Conservation (phyloP, 2,329 filamentous ascomycete genomes). For the Hymenoscyphus albidus region DNA sequence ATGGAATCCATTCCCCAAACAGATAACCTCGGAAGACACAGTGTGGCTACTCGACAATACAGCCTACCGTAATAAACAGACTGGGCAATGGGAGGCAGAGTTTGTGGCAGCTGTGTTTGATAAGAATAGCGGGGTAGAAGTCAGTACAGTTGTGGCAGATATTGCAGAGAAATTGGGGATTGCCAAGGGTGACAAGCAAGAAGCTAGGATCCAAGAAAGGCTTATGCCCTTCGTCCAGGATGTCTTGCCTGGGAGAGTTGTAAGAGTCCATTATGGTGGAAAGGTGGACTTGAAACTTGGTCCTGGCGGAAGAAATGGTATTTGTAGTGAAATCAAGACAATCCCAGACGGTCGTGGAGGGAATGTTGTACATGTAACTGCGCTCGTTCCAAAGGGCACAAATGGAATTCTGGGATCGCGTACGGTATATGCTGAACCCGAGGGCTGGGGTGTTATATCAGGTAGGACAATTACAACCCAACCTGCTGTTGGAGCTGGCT, state of each 20-base stretch:
- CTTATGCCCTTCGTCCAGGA: slow-evolving; percentile 76
- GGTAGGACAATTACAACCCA: slow-evolving; percentile 41
- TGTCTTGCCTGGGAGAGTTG: slow-evolving; percentile 64
- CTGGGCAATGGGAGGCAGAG: slow-evolving; percentile 69
- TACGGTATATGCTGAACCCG: slow-evolving; percentile 69
- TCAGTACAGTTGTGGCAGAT: slow-evolving; percentile 65
- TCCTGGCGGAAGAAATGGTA: slow-evolving; percentile 67
- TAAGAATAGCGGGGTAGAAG: slow-evolving; percentile 61
- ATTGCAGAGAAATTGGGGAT: slow-evolving; percentile 68
- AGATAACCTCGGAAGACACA: slow-evolving; percentile 58
- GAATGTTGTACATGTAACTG: slow-evolving; percentile 43
- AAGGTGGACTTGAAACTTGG: slow-evolving; percentile 52
- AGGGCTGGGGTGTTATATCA: slow-evolving; percentile 82
- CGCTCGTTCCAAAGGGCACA: slow-evolving; percentile 48
- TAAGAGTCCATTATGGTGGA: slow-evolving; percentile 58
- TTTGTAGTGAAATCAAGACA: slow-evolving; percentile 60
- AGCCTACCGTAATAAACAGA: slow-evolving; percentile 57
- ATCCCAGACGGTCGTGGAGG: slow-evolving; percentile 48
- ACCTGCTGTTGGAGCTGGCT: not conserved
- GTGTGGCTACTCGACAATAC: slow-evolving; percentile 93
- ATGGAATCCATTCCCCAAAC: slow-evolving; percentile 54
- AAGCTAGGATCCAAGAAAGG: slow-evolving; percentile 60
- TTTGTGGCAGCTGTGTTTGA: slow-evolving; percentile 81
- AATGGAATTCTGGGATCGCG: slow-evolving; percentile 58
- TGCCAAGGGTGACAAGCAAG: slow-evolving; percentile 51